phyloP scores from a whole-genome alignment of 2,329 filamentous ascomycete genomes.

The Moelleriella libera region DNA sequence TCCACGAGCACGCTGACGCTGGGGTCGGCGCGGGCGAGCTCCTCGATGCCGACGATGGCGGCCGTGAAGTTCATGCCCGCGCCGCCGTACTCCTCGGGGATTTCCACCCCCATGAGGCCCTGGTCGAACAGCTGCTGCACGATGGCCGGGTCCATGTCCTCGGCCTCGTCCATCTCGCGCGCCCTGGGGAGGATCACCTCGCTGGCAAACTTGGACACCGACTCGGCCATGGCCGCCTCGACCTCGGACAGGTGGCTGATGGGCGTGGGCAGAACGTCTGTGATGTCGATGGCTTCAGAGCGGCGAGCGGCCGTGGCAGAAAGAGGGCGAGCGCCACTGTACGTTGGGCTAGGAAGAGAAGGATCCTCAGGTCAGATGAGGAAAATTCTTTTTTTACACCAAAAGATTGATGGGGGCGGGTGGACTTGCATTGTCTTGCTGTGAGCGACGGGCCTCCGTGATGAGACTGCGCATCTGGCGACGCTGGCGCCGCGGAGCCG shows the following conservation, averaged over 20 bases:
- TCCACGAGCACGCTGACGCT: slow-evolving; percentile 92
- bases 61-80: slow-evolving; percentile 98
- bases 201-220: slow-evolving; percentile 79
- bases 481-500: too few relatives aligned
- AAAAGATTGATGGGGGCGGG: too few relatives aligned
- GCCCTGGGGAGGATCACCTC: slow-evolving; percentile 83
- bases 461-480: too few relatives aligned
- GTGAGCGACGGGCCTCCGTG: too few relatives aligned
- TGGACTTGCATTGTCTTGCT: too few relatives aligned
- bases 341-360: too few relatives aligned
- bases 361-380: too few relatives aligned
- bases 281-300: slow-evolving; percentile 41
- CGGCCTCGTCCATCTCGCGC: slow-evolving; percentile 94
- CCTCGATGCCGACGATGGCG: slow-evolving; percentile 92
- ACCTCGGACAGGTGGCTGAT: slow-evolving; percentile 88
- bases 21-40: slow-evolving; percentile 85
- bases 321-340: slow-evolving; percentile 30
- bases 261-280: slow-evolving; percentile 73
- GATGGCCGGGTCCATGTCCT: slow-evolving; percentile 77
- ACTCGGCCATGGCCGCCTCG: slow-evolving; percentile 77
- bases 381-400: too few relatives aligned
- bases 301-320: slow-evolving; percentile 44
- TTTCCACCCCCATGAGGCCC: slow-evolving; percentile 93
- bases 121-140: slow-evolving; percentile 95
- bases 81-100: slow-evolving; percentile 91